phyloP scores from a whole-genome alignment of 2,329 filamentous ascomycete species.

The Hyphodiscus sp. region DNA sequence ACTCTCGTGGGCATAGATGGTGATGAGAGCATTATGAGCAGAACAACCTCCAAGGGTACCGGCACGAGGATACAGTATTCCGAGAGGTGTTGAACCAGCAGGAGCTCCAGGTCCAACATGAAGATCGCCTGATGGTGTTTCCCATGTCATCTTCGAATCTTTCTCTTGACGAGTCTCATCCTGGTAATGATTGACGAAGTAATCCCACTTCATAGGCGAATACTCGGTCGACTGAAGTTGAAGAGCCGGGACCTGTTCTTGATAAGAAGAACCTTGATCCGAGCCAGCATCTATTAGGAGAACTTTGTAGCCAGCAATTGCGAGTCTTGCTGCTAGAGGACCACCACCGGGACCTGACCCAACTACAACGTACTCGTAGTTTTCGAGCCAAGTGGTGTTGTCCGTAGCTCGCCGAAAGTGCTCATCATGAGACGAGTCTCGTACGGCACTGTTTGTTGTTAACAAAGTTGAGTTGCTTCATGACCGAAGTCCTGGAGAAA shows the following conservation, averaged over 20 bases:
- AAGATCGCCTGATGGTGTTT: slow-evolving; percentile 19
- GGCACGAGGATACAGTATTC: slow-evolving; percentile 27
- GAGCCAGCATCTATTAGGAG: slow-evolving; percentile 49
- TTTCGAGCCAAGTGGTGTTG: neutral
- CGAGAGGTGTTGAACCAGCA: slow-evolving; percentile 17
- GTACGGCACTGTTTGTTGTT: no score
- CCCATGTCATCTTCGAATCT: slow-evolving; percentile 29
- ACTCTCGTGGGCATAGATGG: slow-evolving; percentile 15
- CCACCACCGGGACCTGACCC: slow-evolving; percentile 46
- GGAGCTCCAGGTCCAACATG: slow-evolving; percentile 25
- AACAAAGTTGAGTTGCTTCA: no score
- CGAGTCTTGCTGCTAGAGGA: slow-evolving; percentile 44
- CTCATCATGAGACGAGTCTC: no score
- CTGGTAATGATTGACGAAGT: slow-evolving; percentile 25
- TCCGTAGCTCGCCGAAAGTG: no score
- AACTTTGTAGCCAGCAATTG: slow-evolving; percentile 43
- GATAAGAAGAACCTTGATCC: slow-evolving; percentile 37
- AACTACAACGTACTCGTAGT: slow-evolving; percentile 50
- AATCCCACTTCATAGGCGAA: slow-evolving; percentile 44
- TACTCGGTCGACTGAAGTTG: slow-evolving; percentile 42
- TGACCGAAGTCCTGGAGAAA: no score
- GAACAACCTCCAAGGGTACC: slow-evolving; percentile 28
- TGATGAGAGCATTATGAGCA: slow-evolving; percentile 22
- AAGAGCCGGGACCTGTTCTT: slow-evolving; percentile 44
- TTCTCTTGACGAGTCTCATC: slow-evolving; percentile 9